Evolutionary conservation across 768 basidiomycete genomes (phyloP), one percentile per base, ranked within the genome.

Genomic region (Austroboletus eburneus): DNA sequence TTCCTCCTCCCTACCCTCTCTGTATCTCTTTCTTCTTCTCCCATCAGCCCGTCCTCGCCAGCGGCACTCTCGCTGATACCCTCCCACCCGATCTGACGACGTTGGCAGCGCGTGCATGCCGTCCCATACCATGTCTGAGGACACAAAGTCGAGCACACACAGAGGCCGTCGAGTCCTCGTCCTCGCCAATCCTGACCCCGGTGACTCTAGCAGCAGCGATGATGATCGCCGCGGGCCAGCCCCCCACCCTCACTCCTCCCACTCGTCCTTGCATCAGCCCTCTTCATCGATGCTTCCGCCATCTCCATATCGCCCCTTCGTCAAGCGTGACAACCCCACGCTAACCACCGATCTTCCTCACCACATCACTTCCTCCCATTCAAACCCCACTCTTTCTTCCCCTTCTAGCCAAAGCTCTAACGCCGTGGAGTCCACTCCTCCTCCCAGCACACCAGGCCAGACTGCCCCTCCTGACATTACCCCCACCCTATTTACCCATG

Each of bases 381-480:
- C 72, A 45, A 76, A 79, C 58, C 82, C 78, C 43, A 71, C 80
- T 33, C 74, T 80, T 40, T 85, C 83, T 14, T 87, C 86, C 3
- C 83, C 87, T 17, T 85, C 83, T 43, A 81, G 75, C 57, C 75
- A 80, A 39, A 78, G 77, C 57, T 87, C 86, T 39, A 71, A 68
- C 52, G 73, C 72, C 33, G 74, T 79, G 40, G 83, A 84, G 50
- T 77, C 81, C 3, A 81, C 83, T n/a, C 83, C 86, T 46, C 83
- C 85, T 4, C 84, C 84, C 22, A 76, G 73, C 57, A 84, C 85
- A 10, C 83, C 85, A 12, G 77, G 73, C 40, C 70, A 78, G 53
- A 67, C 68, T 24, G 68, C 61, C 16, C 77, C 71, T 42, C 69
- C 73, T 20, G 71, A 66, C 36, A 51, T 70, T 33, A 72, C 71